phyloP scores from a whole-genome alignment of 768 basidiomycete species.

The Podaxis rugospora region DNA sequence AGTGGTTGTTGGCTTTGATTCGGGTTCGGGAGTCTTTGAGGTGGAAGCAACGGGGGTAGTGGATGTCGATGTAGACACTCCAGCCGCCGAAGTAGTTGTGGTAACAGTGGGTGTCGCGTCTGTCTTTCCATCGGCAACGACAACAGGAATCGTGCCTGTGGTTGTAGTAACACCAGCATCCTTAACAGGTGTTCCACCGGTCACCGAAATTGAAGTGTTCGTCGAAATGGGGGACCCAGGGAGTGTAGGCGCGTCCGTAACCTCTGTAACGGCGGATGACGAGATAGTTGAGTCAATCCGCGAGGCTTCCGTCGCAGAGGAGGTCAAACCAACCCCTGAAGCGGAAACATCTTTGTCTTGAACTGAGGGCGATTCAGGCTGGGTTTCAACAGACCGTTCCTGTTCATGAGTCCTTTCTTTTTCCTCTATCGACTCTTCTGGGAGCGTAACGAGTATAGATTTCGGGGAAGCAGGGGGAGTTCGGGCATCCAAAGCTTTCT shows the following conservation, averaged over 20 bases:
- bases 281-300: slow-evolving; percentile 30
- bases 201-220: slow-evolving; percentile 51
- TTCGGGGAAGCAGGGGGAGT: slow-evolving; percentile 47
- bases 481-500: slow-evolving; percentile 46
- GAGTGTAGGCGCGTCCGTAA: slow-evolving; percentile 45
- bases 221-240: slow-evolving; percentile 58
- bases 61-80: slow-evolving; percentile 11
- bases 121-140: slow-evolving; percentile 9
- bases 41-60: not conserved
- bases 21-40: not conserved
- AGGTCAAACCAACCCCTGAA: not conserved
- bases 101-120: not conserved
- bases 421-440: not conserved
- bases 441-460: slow-evolving; percentile 11
- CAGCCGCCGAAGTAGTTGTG: not conserved
- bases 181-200: slow-evolving; percentile 22
- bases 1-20: slow-evolving; percentile 1
- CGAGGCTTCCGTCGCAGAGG: not conserved
- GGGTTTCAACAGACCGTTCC: not conserved
- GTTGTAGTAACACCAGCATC: slow-evolving; percentile 12
- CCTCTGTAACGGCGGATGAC: slow-evolving; percentile 47
- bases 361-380: not conserved
- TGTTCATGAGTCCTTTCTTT: not conserved
- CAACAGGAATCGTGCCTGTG: not conserved
- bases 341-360: slow-evolving; percentile 2